Base-by-base conservation (phyloP, 768 basidiomycete genomes). In the Gymnopilus junonius region DNA sequence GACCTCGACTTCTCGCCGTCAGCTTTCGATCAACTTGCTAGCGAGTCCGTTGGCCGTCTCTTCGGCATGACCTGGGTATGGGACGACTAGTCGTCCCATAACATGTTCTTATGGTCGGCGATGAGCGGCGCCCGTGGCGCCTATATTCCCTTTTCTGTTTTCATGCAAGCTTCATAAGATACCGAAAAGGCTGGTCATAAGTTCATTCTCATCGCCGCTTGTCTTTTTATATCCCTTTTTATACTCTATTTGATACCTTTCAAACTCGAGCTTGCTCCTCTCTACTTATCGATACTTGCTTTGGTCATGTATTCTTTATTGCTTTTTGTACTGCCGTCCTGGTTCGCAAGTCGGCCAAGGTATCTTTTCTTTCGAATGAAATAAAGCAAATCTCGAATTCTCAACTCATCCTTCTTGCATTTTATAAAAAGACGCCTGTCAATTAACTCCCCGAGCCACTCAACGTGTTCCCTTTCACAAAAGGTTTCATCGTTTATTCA, bases 1-100 rank as follows among this genome's bases (percentile, higher is more conserved):
- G 81, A 84, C 70, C 82, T 93, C 63, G 90, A 92, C 75, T 80
- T 93, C 65, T 86, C 88, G 11, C 86, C 84, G 6, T 1, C 74
- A 7, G 88, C 88, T 8, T 93, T 92, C 74, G 5, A 67, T 0
- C 0, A 64, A 7, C 78, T 93, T 40, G 85, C 88, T 1, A 63
- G 45, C 65, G 35, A 55, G 14, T 53, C 68, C 35, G 42, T 82
- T 10, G 91, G 91, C 12, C 87, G 89, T 63, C 71, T 92, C 65
- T 50, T 17, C 43, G 71, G 68, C 51, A 72, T 91, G 29, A 70
- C 65, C 8, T 92, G 91, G 89, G 25, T 40, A 17, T 89, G 82
- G 82, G 55, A 64, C 61, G 20, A 65, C 32, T 83, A 74, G 73
- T 63, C 50, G 59, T 40, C 46, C 54, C 42, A 37, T 62, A 43